These are phyloP conservation scores for Eucalyptus regnans DNA, from an alignment of 345 rosid species.

Conservation along the genomic window DNA sequence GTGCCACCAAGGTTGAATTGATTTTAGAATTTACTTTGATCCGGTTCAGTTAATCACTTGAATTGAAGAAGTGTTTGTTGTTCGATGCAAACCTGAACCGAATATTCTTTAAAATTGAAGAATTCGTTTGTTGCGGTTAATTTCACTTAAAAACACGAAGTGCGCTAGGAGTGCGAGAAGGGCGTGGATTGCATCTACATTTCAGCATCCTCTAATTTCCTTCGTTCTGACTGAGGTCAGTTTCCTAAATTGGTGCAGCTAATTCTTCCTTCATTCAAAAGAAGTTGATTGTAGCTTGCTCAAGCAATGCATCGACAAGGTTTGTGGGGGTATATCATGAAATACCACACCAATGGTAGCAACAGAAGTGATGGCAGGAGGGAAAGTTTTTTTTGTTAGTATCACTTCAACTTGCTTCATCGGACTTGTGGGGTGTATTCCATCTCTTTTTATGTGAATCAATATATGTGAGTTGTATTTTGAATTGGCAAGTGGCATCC, in stretches of 20 bases:
- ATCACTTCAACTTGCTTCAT: rapidly evolving
- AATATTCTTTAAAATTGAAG: too few species aligned
- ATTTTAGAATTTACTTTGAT: too few species aligned
- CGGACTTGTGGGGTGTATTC: too few species aligned
- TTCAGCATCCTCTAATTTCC: neutral
- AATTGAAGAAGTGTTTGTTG: neutral
- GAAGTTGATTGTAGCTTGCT: too few species aligned
- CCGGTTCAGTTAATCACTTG: too few species aligned
- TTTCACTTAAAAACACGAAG: neutral
- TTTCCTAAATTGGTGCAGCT: neutral
- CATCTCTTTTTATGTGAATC: too few species aligned
- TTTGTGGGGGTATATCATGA: rapidly evolving
- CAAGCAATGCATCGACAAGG: neutral
- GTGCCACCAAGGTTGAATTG: neutral
- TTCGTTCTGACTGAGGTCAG: rapidly evolving
- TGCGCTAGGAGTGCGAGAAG: rapidly evolving
- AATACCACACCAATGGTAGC: rapidly evolving
- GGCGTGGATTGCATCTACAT: neutral
- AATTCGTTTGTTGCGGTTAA: neutral
- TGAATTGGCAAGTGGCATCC: neutral
- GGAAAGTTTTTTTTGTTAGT: neutral
- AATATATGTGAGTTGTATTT: too few species aligned
- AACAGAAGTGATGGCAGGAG: rapidly evolving
- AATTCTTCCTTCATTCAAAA: neutral
- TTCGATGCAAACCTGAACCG: rapidly evolving